Evolutionary conservation across 371 early-diverging fungal genomes (phyloP), one percentile per base, ranked within the genome.

Genomic region (Enteropsectra breve): DNA sequence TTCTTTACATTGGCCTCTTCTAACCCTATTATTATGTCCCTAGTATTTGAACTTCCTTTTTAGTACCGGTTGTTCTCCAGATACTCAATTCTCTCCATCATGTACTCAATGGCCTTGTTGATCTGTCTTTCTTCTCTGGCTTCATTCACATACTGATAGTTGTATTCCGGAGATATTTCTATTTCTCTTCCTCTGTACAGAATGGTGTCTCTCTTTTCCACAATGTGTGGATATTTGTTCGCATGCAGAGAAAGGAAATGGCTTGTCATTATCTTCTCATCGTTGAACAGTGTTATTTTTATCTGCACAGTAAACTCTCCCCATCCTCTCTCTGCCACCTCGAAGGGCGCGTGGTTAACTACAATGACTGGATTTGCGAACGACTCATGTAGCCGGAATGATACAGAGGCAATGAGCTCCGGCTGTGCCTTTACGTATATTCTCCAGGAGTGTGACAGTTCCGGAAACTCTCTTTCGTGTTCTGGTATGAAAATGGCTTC

Each of bases 291-390:
- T 18, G 58, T 33, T 48, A 96, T 84, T 76, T 88, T 88, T 72
- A 94, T 90, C 50, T 85, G 83, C 36, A 93, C 87, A 49, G 91
- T 92, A 75, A 96, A 96, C 80, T 96, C 94, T 70, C 97, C 97
- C 97, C 97, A 96, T 24, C 91, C 95, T 6, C 89, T 89, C 76
- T 94, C 93, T 47, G 82, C 82, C 13, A 92, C 84, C 74, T 92
- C 91, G 70, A 87, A 95, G 0, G 94, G 94, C 37, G 85, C 82
- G 55, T 87, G 87, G 86, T 87, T 81, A 78, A 93, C 77, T 55
- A 82, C 75, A 5, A 43, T 50, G 5, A 3, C 5, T 8, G 63
- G 63, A 70, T 86, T 86, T 0, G 84, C 83, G 80, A 92, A 96
- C 6, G 90, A 89, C 67, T 96, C 94, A 78, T 96, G 97, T 21